Base-by-base conservation (phyloP, 805 yeast species). In the Kazachstania martiniae region DNA sequence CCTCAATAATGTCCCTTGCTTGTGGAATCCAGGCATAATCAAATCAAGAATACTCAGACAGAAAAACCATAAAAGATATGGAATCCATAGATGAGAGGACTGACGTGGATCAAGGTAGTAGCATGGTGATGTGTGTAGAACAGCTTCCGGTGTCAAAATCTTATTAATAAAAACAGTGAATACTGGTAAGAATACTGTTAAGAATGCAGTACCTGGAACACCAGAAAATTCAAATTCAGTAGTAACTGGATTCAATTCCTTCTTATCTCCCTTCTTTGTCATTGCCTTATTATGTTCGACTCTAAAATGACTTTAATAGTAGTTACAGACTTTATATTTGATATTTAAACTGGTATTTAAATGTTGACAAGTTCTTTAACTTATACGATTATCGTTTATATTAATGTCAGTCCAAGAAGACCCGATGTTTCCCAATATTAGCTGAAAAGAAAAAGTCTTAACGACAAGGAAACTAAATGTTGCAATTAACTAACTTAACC, bases 171-270 rank as follows among this genome's bases (percentile, higher is more conserved):
- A 56, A 8, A 76, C 56, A 12, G 81, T 66, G 8, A 84, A 60
- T 0, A 65, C 27, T 1, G 96, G 95, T 16, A 89, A 62, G 1
- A 79, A 79, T 1, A 73, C 12, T 0, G 89, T 59, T 36, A 89
- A 70, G 4, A 64, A 67, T 2, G 73, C 27, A 0, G 91, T 85
- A 4, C 98, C 98, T 1, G 70, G 54, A 4, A 68, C 56, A 0
- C 98, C 98, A 21, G 70, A 68, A 55, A 89, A 89, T 55, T 89
- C 97, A 37, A 63, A 62, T 29, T 75, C 71, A 4, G 57, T 62
- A 1, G 96, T 84, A 29, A 49, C 54, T 4, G 96, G 96, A 49
- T 89, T 89, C 41, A 78, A 44, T 28, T 8, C 10, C 21, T 8
- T 19, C 10, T 7, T 19, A n/a, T n/a, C n/a, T n/a, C n/a, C n/a